Evolutionary conservation across 106 monocot genomes (phyloP).

Genomic region (Acorus gramineus): DNA sequence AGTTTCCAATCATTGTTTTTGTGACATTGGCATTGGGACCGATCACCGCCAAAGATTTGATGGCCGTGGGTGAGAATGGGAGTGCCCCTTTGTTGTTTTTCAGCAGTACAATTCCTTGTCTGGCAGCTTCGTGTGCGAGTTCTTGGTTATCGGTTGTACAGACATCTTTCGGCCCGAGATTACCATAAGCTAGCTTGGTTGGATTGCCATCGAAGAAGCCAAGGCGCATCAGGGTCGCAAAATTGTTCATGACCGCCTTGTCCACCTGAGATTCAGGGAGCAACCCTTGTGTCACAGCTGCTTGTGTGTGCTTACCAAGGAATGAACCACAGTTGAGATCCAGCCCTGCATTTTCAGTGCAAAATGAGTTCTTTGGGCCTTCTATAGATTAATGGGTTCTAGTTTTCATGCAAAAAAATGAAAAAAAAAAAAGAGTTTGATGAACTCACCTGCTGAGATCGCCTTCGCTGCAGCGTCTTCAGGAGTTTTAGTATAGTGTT

Average conservation of each 20-base stretch:
- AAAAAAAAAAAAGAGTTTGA: background rate
- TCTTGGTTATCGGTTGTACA: constrained; percentile 66
- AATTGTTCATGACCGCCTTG: constrained; percentile 71
- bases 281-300: constrained; percentile 45
- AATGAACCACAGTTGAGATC: constrained; percentile 87
- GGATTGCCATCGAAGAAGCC: constrained; percentile 95
- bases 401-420: background rate
- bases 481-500: constrained; percentile 82
- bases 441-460: constrained; percentile 48
- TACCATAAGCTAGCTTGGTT: constrained; percentile 39
- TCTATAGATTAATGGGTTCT: no score
- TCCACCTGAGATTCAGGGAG: constrained; percentile 50
- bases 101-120: constrained; percentile 88
- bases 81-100: constrained; percentile 55
- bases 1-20: constrained; percentile 92
- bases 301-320: constrained; percentile 50
- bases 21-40: constrained; percentile 93
- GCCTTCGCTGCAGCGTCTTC: constrained; percentile 92
- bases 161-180: constrained; percentile 68
- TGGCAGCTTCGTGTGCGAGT: constrained; percentile 77
- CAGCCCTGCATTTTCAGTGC: constrained; percentile 36
- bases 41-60: constrained; percentile 67
- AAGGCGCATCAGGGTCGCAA: constrained; percentile 67
- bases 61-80: constrained; percentile 39
- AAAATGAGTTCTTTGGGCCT: background rate